These are phyloP conservation scores for Crucibulum laeve DNA, from an alignment of 768 basidiomycete genomes.

Conservation along the genomic window DNA sequence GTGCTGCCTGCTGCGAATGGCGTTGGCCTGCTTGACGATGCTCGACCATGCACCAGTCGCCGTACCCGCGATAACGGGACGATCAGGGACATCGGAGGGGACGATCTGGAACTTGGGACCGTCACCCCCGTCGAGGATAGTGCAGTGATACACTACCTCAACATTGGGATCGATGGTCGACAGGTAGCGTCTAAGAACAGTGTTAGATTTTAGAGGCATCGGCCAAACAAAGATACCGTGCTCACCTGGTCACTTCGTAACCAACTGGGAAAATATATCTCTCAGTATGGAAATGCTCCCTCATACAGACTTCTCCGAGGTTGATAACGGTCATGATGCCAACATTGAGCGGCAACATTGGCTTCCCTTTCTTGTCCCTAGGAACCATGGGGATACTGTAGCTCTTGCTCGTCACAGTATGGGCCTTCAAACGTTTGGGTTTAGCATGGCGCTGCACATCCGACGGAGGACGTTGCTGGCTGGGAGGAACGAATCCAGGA, in stretches of 20 bases:
- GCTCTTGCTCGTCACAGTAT: slow-evolving; percentile 74
- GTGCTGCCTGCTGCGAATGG: slow-evolving; percentile 75
- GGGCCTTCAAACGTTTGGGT: slow-evolving; percentile 76
- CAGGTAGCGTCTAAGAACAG: slow-evolving; percentile 57
- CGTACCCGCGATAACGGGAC: slow-evolving; percentile 77
- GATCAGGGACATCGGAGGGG: slow-evolving; percentile 65
- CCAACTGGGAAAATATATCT: slow-evolving; percentile 87
- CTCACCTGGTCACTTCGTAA: slow-evolving; percentile 76
- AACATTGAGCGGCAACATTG: slow-evolving; percentile 74
- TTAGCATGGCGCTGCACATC: slow-evolving; percentile 51
- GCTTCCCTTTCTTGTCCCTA: slow-evolving; percentile 64
- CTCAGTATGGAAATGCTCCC: slow-evolving; percentile 84
- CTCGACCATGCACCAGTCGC: slow-evolving; percentile 86
- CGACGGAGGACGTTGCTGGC: slow-evolving; percentile 18
- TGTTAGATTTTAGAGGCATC: slow-evolving; percentile 2
- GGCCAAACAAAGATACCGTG: slow-evolving; percentile 1
- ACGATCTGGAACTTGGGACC: slow-evolving; percentile 85
- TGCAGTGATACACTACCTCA: slow-evolving; percentile 78
- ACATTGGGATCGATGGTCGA: slow-evolving; percentile 65
- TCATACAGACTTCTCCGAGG: slow-evolving; percentile 74
- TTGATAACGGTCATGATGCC: slow-evolving; percentile 83
- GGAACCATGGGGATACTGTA: slow-evolving; percentile 78
- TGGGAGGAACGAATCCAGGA: slow-evolving; percentile 21
- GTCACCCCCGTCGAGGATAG: slow-evolving; percentile 81
- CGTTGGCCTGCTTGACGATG: slow-evolving; percentile 80